Evolutionary conservation across 306 rosid species (phyloP), one percentile per base, ranked within the genome.

Genomic region (Ormosia emarginata): DNA sequence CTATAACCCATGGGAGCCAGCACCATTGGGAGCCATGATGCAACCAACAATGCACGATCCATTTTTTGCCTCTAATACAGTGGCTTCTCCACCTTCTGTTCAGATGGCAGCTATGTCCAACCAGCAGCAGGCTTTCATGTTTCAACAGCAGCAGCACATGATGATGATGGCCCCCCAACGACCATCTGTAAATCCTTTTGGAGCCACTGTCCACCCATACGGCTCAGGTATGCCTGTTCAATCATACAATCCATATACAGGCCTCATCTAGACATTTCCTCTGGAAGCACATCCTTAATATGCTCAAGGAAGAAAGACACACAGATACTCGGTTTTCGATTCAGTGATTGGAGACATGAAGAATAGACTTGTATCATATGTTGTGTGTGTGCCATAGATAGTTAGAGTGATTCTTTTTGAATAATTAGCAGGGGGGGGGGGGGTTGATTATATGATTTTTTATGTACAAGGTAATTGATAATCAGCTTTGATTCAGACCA

Each of bases 1-100:
- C 90, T 91, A 94, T 84, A 96, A 93, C 87, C 99, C 98, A 65
- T 96, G 99, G 99, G 98, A 92, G 81, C 88, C 87, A n/a, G 86
- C 82, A 62, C 93, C 94, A 1, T 29, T 8, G 0, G 97, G 92
- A 76, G 63, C 82, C 66, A 80, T 87, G 91, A 79, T 88, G 92
- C 98, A 89, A 75, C 98, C 83, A 18, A 90, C 92, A 30, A 75
- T 79, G 78, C 97, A 89, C 0, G 98, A 96, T 84, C 99, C 98
- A 7, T 96, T 96, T 85, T 92, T 50, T 0, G 89, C 94, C 65
- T 96, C 99, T 67, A 79, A 75, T 77, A 55, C 75, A 0, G 88
- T 94, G 79, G 92, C 97, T 36, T 92, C 97, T 29, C 97, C 99
- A 30, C 97, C 74, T 71, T 80, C 92, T 62, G 98, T 96, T 40